A percentile compares a stretch with the other conserved stretches of the same genome.
These are phyloP conservation scores for Fusarium caatingaense DNA, from an alignment of 2,329 filamentous ascomycete genomes.

Conservation along the genomic window DNA sequence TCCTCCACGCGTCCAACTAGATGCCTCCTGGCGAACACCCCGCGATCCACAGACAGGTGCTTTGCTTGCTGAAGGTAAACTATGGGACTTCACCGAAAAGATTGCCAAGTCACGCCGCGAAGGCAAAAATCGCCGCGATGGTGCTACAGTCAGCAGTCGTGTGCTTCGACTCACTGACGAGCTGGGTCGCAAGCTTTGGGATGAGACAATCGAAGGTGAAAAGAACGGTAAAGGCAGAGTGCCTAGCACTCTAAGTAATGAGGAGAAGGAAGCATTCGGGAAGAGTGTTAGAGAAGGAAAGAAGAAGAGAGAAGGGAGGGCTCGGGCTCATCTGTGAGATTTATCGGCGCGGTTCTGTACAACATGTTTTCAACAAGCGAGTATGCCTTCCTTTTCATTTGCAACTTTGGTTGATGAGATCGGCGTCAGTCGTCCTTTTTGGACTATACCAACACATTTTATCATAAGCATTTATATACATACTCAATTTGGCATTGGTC, in stretches of 20 bases:
- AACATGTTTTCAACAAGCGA: conserved; percentile 17
- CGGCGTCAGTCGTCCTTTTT: neutral
- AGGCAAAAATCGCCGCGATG: conserved; percentile 96
- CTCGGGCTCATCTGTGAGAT: conserved; percentile 61
- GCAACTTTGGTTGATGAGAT: neutral
- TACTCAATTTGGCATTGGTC: conserved; percentile 5
- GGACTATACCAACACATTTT: neutral
- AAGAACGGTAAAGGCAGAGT: conserved; percentile 51
- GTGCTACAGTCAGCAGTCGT: conserved; percentile 84
- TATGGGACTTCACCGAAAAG: conserved; percentile 93
- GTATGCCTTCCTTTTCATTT: neutral
- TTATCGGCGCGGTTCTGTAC: conserved; percentile 12
- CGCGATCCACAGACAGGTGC: conserved; percentile 70
- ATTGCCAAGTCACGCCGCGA: conserved; percentile 87
- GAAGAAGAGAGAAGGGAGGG: conserved; percentile 62
- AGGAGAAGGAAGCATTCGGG: conserved; percentile 61
- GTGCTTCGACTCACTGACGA: conserved; percentile 82
- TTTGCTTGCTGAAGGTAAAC: conserved; percentile 75
- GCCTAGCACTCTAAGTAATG: conserved; percentile 59
- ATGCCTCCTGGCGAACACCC: conserved; percentile 78
- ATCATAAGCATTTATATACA: conserved; percentile 11
- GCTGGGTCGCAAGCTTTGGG: conserved; percentile 77
- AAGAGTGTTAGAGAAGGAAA: conserved; percentile 59
- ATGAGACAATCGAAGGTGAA: conserved; percentile 59
- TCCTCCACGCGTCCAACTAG: conserved; percentile 73